Percentiles rank a stretch among this genome's conserved stretches.
Conservation (phyloP, 106 monocot species). For the Acorus calamus region DNA sequence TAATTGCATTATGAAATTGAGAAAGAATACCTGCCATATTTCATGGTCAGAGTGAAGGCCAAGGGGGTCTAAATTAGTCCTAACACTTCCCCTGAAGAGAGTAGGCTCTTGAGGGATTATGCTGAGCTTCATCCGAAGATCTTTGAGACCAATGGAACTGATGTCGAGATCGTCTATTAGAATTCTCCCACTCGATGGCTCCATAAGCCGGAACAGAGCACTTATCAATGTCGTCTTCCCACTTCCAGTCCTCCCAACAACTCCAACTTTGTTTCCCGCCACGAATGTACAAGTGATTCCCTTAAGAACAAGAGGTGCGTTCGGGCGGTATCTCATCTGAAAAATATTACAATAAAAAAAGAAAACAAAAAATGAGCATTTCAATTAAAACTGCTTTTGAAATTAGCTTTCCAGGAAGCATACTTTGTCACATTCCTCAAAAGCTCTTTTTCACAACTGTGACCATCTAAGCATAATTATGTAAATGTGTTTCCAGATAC, state of each 20-base stretch:
- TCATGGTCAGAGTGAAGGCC: conserved; percentile 42
- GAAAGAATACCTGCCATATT: conserved; percentile 57
- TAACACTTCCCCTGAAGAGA: conserved; percentile 54
- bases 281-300: conserved; percentile 58
- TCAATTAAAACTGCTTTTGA: not conserved
- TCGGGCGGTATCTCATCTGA: conserved; percentile 47
- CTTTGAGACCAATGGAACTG: conserved; percentile 48
- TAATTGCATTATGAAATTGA: not conserved
- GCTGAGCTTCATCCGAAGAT: conserved; percentile 61
- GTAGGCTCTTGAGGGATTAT: conserved; percentile 84
- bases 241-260: conserved; percentile 69
- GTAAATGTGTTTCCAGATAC: too few relatives aligned
- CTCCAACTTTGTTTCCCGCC: conserved; percentile 56
- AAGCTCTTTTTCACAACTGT: too few relatives aligned
- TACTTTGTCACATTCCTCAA: too few relatives aligned
- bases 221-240: conserved; percentile 74
- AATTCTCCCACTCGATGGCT: conserved; percentile 44
- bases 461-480: too few relatives aligned
- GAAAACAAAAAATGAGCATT: not conserved
- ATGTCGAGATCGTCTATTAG: conserved; percentile 59
- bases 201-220: conserved; percentile 59
- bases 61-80: conserved; percentile 70
- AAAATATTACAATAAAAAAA: not conserved
- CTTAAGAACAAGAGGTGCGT: conserved; percentile 49
- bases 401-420: not conserved